phyloP scores from a whole-genome alignment of 2,329 filamentous ascomycete species.

The Trichoderma atrobrunneum region DNA sequence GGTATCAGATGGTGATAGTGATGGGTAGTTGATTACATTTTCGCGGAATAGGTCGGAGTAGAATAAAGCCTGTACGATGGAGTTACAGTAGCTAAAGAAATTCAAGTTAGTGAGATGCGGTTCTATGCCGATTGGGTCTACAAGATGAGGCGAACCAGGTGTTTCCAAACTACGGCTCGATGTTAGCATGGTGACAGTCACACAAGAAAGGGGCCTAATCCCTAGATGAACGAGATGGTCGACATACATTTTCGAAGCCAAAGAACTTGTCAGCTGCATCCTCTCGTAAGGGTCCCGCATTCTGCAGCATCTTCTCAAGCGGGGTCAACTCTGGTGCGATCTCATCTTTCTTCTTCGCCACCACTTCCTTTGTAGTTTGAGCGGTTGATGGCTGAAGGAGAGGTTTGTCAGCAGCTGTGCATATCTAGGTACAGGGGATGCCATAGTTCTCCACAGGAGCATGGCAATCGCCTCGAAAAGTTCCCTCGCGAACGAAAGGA shows the following conservation, averaged over 20 bases:
- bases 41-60: constrained; percentile 93
- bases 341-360: constrained; percentile 56
- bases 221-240: constrained; percentile 11
- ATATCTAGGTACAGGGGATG: not conserved
- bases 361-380: constrained; percentile 44
- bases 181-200: constrained; percentile 35
- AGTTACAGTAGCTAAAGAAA: constrained; percentile 84
- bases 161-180: constrained; percentile 74
- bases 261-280: constrained; percentile 98
- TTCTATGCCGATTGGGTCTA: not conserved
- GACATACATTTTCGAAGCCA: constrained; percentile 91
- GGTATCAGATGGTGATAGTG: constrained; percentile 65
- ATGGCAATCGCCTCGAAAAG: not conserved
- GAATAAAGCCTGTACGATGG: constrained; percentile 94
- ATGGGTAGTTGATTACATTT: constrained; percentile 87
- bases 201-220: not conserved
- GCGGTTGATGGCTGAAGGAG: constrained; percentile 43
- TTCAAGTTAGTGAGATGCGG: not conserved
- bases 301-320: constrained; percentile 72
- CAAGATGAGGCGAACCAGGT: constrained; percentile 69
- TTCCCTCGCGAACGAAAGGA: not conserved
- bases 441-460: not conserved
- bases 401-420: constrained; percentile 33
- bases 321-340: constrained; percentile 58
- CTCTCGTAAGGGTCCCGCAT: constrained; percentile 73